Conservation (phyloP, 1,284 basidiomycete species). For the Cryptococcus amylolentus region DNA sequence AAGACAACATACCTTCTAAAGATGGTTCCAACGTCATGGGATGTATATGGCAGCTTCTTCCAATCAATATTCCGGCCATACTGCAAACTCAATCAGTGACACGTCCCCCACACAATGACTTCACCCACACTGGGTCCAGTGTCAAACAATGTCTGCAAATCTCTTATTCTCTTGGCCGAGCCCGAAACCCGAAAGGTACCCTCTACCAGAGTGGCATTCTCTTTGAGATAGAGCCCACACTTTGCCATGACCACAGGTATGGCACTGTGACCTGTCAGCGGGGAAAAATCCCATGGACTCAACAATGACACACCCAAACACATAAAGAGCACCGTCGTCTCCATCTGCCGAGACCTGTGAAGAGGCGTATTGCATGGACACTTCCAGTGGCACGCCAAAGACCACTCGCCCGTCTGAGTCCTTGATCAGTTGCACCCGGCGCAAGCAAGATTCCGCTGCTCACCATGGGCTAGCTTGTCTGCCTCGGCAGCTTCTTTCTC, state of each 20-base stretch:
- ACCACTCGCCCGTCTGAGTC: conserved; percentile 52
- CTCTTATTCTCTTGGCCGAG: conserved; percentile 90
- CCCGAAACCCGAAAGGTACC: conserved; percentile 94
- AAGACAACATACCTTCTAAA: conserved; percentile 61
- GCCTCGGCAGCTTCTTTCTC: conserved; percentile 52
- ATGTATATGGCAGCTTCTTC: conserved; percentile 76
- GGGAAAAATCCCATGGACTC: background rate
- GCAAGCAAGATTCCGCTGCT: background rate
- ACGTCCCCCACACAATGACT: background rate
- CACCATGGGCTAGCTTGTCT: conserved; percentile 1
- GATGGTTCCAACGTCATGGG: conserved; percentile 95
- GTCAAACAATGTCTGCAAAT: conserved; percentile 88
- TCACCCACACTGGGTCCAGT: conserved; percentile 71
- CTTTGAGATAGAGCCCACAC: conserved; percentile 88
- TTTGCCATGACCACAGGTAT: conserved; percentile 97
- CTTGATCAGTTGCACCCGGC: background rate
- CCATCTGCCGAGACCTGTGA: conserved; percentile 94
- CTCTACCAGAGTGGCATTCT: conserved; percentile 88
- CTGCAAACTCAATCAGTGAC: conserved; percentile 50
- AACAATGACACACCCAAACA: conserved; percentile 59
- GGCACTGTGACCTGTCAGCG: conserved; percentile 56
- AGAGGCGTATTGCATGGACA: conserved; percentile 79
- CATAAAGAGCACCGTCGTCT: conserved; percentile 72
- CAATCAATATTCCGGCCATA: conserved; percentile 93
- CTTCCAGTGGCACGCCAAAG: conserved; percentile 79